Percentiles rank a stretch among this genome's conserved stretches.
phyloP scores from a whole-genome alignment of 164 flowering plant species.

The Piper longum region DNA sequence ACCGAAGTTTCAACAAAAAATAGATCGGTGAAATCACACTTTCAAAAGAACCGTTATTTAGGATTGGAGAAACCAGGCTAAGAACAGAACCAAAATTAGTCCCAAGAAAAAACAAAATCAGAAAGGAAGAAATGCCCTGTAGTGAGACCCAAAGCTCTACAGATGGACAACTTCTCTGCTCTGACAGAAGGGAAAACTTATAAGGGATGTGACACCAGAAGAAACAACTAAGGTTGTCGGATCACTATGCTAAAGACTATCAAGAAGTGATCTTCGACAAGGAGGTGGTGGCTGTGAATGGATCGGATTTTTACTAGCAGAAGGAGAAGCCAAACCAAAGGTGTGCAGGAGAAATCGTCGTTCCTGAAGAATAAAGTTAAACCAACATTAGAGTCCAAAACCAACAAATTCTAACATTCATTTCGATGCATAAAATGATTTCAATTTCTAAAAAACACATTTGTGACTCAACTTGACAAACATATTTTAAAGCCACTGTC shows the following conservation, averaged over 20 bases:
- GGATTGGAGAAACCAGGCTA: not conserved
- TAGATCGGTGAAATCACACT: not conserved
- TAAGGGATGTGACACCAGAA: not conserved
- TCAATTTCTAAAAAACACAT: not conserved
- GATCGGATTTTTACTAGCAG: constrained; percentile 23
- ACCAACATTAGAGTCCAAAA: constrained; percentile 8
- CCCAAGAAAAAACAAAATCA: constrained; percentile 25
- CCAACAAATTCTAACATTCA: not conserved
- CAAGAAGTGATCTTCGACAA: constrained; percentile 85
- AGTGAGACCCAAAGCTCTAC: constrained; percentile 1
- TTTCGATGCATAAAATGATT: not conserved
- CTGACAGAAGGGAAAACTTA: constrained; percentile 3
- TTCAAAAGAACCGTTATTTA: not conserved
- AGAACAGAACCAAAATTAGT: constrained; percentile 22
- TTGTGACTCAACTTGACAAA: not conserved
- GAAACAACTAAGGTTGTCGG: not conserved
- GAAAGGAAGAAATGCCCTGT: constrained; percentile 7
- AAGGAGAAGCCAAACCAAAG: constrained; percentile 62
- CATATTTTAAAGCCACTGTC: not conserved
- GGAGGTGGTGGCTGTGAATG: constrained; percentile 47
- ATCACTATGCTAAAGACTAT: constrained; percentile 41
- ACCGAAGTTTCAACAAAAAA: constrained; percentile 13
- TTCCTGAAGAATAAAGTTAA: constrained; percentile 43
- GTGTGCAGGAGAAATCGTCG: constrained; percentile 65
- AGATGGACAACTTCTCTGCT: not conserved